Evolutionary conservation across 768 basidiomycete species (phyloP), one percentile per base, ranked within the genome.

Genomic region (Mycena rosella): DNA sequence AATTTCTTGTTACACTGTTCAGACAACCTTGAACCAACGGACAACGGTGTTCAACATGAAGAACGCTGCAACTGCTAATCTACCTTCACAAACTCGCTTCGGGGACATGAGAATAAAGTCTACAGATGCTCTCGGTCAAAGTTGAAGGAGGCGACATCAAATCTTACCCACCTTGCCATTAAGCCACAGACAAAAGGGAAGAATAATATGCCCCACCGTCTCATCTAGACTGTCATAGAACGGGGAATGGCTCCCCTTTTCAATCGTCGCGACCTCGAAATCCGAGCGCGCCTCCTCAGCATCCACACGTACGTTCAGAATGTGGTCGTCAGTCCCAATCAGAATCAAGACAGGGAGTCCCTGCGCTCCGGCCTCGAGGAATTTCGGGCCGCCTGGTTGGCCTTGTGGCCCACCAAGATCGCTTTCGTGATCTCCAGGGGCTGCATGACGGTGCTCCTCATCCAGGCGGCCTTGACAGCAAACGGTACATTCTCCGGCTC

Each of bases 181-280:
- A 6, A 68, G 54, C 9, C 66, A 66, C 29, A 60, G 40, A 55
- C 62, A 63, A 48, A 71, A 71, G 10, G 48, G 18, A 13, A 71
- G 49, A 36, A 71, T n/a, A n/a, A n/a, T 60, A 52, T 54, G 47
- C 8, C 34, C 48, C 17, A 71, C 62, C 17, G 63, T 62, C 36
- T 68, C 66, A 42, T 68, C 66, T 5, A 71, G 13, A 24, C 47
- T 59, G 49, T 71, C 70, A 27, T 68, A 68, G 36, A 71, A 71
- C 17, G 65, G 40, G 6, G 63, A 36, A 61, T 68, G 70, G 20
- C 70, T 65, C 14, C 66, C 63, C n/a, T 66, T 66, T 13, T 60
- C 55, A 17, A 71, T 56, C 40, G 48, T 42, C 8, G 29, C 63
- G 32, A 60, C 70, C 53, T 63, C 66, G 26, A 71, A 48, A 30